Evolutionary conservation across 331 rosid genomes (phyloP).

Genomic region (Pyracantha coccinea): DNA sequence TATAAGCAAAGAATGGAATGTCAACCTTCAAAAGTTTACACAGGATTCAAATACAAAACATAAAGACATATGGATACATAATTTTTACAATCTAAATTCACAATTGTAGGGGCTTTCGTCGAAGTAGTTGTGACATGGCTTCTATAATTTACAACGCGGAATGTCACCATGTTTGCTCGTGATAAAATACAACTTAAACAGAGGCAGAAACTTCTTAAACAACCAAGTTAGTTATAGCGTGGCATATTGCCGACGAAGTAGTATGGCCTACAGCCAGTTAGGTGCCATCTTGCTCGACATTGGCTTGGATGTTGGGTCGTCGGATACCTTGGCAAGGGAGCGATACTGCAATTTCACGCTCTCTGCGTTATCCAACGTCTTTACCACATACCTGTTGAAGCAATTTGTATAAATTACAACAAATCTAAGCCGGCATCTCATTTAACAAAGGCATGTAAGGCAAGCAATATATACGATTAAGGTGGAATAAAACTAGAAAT

Average conservation of each 20-base stretch:
- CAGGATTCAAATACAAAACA: slow-evolving; percentile 1
- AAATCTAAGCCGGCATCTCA: background rate
- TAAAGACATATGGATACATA: background rate
- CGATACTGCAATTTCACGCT: slow-evolving; percentile 98
- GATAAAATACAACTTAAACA: slow-evolving; percentile 1
- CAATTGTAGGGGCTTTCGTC: slow-evolving; percentile 5
- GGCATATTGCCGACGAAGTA: background rate
- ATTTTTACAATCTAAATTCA: slow-evolving; percentile 13
- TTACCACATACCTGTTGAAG: slow-evolving; percentile 82
- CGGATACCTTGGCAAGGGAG: slow-evolving; percentile 75
- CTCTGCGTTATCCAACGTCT: slow-evolving; percentile 98
- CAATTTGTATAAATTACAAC: slow-evolving; percentile 1
- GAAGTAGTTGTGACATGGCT: slow-evolving; percentile 18
- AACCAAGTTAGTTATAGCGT: slow-evolving; percentile 1
- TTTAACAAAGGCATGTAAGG: background rate
- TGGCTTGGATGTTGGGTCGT: slow-evolving; percentile 50
- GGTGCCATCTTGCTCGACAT: slow-evolving; percentile 58
- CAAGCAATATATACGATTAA: background rate
- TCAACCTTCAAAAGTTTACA: background rate
- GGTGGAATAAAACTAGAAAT: background rate
- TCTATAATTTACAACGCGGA: slow-evolving; percentile 20
- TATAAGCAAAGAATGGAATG: background rate
- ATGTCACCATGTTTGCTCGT: slow-evolving; percentile 4
- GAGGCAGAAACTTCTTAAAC: background rate
- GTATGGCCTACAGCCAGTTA: slow-evolving; percentile 52